phyloP scores from a whole-genome alignment of 495 filamentous ascomycete species.

The Daldinia loculata region DNA sequence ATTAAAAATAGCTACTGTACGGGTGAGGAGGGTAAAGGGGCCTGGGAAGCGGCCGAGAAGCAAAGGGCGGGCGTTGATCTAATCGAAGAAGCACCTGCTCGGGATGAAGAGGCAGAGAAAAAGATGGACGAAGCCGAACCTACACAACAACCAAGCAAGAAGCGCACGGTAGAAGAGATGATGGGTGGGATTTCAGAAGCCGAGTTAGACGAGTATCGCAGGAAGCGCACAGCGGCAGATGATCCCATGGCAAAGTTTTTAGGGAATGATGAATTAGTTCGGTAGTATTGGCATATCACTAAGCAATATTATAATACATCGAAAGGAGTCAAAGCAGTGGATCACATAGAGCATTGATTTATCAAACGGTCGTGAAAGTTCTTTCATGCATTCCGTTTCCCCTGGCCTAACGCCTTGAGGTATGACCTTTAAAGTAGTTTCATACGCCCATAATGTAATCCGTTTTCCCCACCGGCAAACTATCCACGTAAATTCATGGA shows the following conservation, averaged over 20 bases:
- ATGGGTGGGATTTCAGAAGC: constrained; percentile 79
- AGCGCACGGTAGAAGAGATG: constrained; percentile 78
- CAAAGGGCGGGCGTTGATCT: constrained; percentile 62
- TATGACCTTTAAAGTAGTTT: constrained; percentile 34
- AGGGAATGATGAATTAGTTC: constrained; percentile 48
- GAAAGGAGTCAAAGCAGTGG: constrained; percentile 13
- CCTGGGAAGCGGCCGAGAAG: constrained; percentile 72
- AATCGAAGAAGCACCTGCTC: constrained; percentile 38
- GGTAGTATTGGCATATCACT: constrained; percentile 24
- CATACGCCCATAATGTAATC: constrained; percentile 45
- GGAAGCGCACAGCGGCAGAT: constrained; percentile 70
- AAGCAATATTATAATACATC: constrained; percentile 4
- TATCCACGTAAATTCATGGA: constrained; percentile 44
- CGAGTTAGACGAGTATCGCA: constrained; percentile 83
- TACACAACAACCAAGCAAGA: constrained; percentile 55
- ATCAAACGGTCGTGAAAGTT: constrained; percentile 43
- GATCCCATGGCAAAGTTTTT: constrained; percentile 89
- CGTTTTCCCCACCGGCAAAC: constrained; percentile 54
- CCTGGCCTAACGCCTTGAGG: constrained; percentile 50
- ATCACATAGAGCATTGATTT: constrained; percentile 34
- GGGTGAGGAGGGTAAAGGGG: constrained; percentile 80
- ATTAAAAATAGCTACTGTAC: constrained; percentile 98
- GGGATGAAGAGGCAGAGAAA: constrained; percentile 16
- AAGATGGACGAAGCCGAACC: constrained; percentile 46
- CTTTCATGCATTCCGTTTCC: constrained; percentile 51